phyloP scores from a whole-genome alignment of 495 filamentous ascomycete genomes.

The Coniosporium apollinis region DNA sequence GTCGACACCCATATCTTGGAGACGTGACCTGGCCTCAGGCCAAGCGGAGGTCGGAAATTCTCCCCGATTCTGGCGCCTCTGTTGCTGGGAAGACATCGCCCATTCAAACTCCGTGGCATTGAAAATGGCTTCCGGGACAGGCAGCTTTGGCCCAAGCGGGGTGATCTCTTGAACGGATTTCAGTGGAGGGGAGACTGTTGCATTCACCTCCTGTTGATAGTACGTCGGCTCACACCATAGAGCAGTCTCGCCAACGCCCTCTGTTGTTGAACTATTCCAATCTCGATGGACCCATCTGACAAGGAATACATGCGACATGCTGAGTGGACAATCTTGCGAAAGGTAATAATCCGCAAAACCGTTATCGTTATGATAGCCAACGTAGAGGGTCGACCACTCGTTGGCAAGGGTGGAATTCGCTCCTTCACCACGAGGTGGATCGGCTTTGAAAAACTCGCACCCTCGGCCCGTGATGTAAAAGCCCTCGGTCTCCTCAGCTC shows the following conservation, averaged over 20 bases:
- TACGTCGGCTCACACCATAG: conserved; percentile 28
- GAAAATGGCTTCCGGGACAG: conserved; percentile 16
- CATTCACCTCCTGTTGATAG: conserved; percentile 17
- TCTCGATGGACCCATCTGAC: conserved; percentile 10
- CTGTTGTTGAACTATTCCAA: too few species aligned
- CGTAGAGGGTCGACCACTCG: conserved; percentile 14
- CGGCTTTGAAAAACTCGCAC: conserved; percentile 9
- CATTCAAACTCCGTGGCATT: conserved; percentile 19
- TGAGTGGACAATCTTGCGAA: conserved; percentile 11
- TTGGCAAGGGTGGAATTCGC: background rate
- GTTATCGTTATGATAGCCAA: conserved; percentile 18
- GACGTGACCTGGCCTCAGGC: too few species aligned
- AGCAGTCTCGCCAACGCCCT: too few species aligned
- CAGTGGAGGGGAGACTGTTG: conserved; percentile 12
- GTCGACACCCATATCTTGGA: background rate
- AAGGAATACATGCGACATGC: conserved; percentile 17
- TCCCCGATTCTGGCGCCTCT: conserved; percentile 2
- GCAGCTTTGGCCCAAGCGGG: conserved; percentile 8
- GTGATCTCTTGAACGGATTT: conserved; percentile 3
- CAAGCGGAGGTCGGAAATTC: conserved; percentile 2
- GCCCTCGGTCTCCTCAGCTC: conserved; percentile 5
- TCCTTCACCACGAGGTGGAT: background rate
- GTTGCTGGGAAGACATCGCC: background rate
- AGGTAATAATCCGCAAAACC: conserved; percentile 12
- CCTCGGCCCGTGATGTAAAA: conserved; percentile 13